Percentiles rank a stretch among this genome's conserved stretches.
Evolutionary conservation across 345 rosid species (phyloP).

Genomic region (Citropsis articulata): DNA sequence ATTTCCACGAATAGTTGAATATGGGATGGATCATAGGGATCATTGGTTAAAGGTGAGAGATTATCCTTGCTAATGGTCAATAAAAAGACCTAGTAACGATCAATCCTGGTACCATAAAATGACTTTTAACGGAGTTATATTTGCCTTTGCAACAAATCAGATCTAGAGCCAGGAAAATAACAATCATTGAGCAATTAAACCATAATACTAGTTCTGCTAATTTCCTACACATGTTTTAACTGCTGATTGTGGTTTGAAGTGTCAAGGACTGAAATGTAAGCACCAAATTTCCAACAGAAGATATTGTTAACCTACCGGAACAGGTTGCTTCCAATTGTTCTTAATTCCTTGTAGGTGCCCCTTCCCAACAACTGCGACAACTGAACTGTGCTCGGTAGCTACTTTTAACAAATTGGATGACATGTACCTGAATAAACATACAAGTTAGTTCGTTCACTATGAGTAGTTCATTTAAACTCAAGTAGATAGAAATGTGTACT

Average conservation of each 20-base stretch:
- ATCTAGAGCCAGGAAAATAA: neutral
- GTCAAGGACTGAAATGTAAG: neutral
- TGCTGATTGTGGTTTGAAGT: neutral
- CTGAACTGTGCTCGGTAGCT: slow-evolving; percentile 74
- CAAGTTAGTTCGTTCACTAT: neutral
- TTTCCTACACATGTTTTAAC: neutral
- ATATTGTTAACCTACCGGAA: slow-evolving; percentile 41
- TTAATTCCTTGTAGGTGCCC: slow-evolving; percentile 91
- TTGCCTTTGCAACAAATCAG: neutral
- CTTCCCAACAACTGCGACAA: slow-evolving; percentile 97
- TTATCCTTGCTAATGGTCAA: neutral
- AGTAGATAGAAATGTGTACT: neutral
- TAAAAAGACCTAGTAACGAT: neutral
- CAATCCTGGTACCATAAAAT: neutral
- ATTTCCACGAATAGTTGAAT: neutral
- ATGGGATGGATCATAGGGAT: too few species aligned
- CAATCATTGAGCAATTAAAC: neutral
- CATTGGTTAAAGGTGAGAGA: neutral
- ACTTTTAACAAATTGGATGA: slow-evolving; percentile 58
- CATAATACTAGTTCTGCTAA: neutral
- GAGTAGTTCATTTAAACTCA: neutral
- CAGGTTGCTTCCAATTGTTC: slow-evolving; percentile 86
- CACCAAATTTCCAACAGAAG: neutral
- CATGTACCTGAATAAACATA: slow-evolving; percentile 70
- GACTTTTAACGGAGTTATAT: neutral